These are phyloP conservation scores for Fusarium sp. DNA, from an alignment of 2,329 filamentous ascomycete species.

Conservation along the genomic window DNA sequence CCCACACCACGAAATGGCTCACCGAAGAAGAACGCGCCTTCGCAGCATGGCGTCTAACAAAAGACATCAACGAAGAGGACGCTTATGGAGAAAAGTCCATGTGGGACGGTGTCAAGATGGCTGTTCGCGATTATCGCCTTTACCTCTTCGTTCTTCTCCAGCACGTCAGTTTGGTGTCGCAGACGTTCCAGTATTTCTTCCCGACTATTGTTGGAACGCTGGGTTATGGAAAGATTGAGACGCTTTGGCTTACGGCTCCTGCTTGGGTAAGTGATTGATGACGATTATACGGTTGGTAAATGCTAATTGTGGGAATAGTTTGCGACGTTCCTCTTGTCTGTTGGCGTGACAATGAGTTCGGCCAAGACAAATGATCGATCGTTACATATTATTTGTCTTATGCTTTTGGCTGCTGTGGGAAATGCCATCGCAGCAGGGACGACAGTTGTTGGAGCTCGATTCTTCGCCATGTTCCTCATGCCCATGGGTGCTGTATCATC, in stretches of 20 bases:
- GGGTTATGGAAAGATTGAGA: conserved; percentile 64
- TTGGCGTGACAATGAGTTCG: conserved; percentile 65
- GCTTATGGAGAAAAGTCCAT: conserved; percentile 51
- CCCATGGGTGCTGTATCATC: conserved; percentile 64
- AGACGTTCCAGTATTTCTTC: conserved; percentile 74
- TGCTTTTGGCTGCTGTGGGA: conserved; percentile 62
- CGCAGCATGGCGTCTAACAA: conserved; percentile 62
- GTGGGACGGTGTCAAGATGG: conserved; percentile 59
- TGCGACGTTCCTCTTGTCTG: conserved; percentile 63
- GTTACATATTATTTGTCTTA: conserved; percentile 65
- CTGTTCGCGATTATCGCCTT: conserved; percentile 60
- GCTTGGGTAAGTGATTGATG: conserved; percentile 58
- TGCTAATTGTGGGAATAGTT: conserved; percentile 47
- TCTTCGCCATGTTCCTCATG: conserved; percentile 73
- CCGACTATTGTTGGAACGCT: conserved; percentile 71
- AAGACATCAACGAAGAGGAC: conserved; percentile 61
- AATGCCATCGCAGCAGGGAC: conserved; percentile 67
- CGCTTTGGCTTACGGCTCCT: conserved; percentile 67
- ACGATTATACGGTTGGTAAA: too few species aligned
- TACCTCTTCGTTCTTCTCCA: conserved; percentile 67
- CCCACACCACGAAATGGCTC: conserved; percentile 64
- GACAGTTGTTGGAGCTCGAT: conserved; percentile 61
- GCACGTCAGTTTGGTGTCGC: conserved; percentile 61
- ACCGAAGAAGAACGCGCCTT: conserved; percentile 61
- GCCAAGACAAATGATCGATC: conserved; percentile 66